Base-by-base conservation (phyloP, 2,329 filamentous ascomycete genomes). In the Penicillium sp. region DNA sequence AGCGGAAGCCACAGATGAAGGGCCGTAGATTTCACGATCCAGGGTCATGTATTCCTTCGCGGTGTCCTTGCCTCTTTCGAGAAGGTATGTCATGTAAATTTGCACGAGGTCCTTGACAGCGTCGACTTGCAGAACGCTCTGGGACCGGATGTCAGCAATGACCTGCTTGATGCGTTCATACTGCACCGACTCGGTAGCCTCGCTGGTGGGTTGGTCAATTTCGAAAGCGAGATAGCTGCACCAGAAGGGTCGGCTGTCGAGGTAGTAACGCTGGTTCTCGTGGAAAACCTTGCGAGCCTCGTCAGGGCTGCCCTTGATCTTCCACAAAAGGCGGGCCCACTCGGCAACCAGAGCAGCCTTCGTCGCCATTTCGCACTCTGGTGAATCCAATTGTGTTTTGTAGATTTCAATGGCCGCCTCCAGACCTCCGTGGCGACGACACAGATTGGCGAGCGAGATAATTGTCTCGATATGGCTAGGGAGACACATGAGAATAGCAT, bases 161-260 rank as follows among this genome's bases (percentile, higher is more conserved):
- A 97, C 88, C 51, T 87, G 82, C 76, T 90, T 90, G 69, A 97
- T 85, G n/a, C 87, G 87, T 61, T 86, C 80, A 50, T 86, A 85
- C 55, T 91, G 85, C 55, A 84, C 78, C 1, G 79, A 66, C 68
- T 93, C 89, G 2, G 82, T 80, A 48, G 86, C 83, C 1, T 80
- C 76, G 59, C 79, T 86, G 1, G 87, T 88, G 11, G 90, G 88
- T 72, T 96, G 92, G 55, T 89, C 86, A 47, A 95, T 80, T 77
- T 99, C 94, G 69, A 99, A 96, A 56, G 88, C 80, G 53, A 97
- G 83, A 80, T 92, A 97, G 68, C 85, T 89, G 64, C 86, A 81
- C 93, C 94, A 99, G 79, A 97, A 97, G 42, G 89, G 81, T 34
- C 86, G 84, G 72, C 92, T 96, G 69, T 94, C 90, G 2, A 87